Conservation (phyloP, 1,284 basidiomycete genomes). For the Puccinia polysora region DNA sequence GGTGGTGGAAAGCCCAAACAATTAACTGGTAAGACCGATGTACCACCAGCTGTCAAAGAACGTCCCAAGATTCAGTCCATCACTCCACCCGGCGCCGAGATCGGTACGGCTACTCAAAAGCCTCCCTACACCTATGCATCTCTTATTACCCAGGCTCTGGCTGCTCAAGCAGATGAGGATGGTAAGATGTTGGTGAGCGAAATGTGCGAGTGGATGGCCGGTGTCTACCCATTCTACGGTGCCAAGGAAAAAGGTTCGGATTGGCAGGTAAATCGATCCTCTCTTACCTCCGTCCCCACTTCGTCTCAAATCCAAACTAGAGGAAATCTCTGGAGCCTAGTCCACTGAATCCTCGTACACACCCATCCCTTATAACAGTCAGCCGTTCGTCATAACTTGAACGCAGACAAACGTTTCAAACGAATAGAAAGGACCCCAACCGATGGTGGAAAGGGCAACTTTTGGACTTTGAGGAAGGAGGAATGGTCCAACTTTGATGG, state of each 20-base stretch:
- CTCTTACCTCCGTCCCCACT: background rate
- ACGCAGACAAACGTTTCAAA: conserved; percentile 41
- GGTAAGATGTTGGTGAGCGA: conserved; percentile 39
- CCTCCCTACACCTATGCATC: conserved; percentile 41
- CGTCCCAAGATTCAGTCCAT: conserved; percentile 17
- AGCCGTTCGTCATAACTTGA: conserved; percentile 37
- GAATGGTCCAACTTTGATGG: conserved; percentile 38
- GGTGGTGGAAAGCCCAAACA: conserved; percentile 15
- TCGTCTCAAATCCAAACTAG: no score
- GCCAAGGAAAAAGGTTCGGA: conserved; percentile 30
- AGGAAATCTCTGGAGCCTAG: no score
- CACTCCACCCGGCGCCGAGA: conserved; percentile 31
- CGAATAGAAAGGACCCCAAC: conserved; percentile 25
- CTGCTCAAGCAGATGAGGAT: conserved; percentile 36
- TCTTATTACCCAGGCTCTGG: conserved; percentile 36
- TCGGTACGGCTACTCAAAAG: conserved; percentile 31
- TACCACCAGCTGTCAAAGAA: conserved; percentile 9
- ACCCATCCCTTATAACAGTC: conserved; percentile 3
- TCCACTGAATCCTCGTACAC: background rate
- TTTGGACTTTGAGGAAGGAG: conserved; percentile 31
- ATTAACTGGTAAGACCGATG: background rate
- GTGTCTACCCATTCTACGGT: conserved; percentile 39
- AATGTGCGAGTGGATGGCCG: conserved; percentile 43
- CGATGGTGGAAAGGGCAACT: conserved; percentile 39
- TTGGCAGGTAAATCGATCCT: conserved; percentile 40